Evolutionary conservation across 257 asterid genomes (phyloP).

Genomic region (Capsicum chinense): DNA sequence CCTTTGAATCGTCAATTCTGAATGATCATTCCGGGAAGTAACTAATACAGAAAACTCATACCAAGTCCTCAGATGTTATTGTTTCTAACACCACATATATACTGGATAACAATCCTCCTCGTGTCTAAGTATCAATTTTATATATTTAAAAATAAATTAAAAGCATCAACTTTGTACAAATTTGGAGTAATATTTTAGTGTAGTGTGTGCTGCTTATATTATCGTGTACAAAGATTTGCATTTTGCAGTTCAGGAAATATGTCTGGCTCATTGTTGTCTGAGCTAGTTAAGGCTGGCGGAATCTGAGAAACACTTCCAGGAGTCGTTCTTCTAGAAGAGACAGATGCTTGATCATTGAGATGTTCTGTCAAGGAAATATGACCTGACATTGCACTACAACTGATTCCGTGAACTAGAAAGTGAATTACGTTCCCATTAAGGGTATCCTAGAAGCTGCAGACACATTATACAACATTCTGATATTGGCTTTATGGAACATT

Average conservation of each 20-base stretch:
- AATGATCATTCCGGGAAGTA: neutral
- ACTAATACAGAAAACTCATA: neutral
- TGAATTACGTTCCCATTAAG: constrained; percentile 21
- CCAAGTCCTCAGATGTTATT: neutral
- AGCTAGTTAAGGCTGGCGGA: neutral
- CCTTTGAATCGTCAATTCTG: neutral
- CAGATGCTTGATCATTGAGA: neutral
- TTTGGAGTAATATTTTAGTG: neutral
- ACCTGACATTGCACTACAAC: neutral
- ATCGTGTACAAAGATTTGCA: neutral
- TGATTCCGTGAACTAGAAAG: constrained; percentile 11
- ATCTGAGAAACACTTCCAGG: neutral
- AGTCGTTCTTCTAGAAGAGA: neutral
- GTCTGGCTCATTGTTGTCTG: neutral
- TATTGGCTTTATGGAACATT: neutral
- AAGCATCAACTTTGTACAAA: neutral
- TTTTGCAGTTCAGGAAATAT: neutral
- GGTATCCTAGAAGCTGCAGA: neutral
- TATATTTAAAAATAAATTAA: neutral
- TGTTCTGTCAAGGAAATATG: neutral
- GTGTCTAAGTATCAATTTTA: neutral
- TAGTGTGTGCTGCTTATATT: neutral
- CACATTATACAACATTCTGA: neutral
- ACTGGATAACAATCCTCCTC: neutral
- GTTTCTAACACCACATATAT: neutral